Evolutionary conservation across 2,329 filamentous ascomycete genomes (phyloP).

Genomic region (Pseudopyrenochaeta lycopersici): DNA sequence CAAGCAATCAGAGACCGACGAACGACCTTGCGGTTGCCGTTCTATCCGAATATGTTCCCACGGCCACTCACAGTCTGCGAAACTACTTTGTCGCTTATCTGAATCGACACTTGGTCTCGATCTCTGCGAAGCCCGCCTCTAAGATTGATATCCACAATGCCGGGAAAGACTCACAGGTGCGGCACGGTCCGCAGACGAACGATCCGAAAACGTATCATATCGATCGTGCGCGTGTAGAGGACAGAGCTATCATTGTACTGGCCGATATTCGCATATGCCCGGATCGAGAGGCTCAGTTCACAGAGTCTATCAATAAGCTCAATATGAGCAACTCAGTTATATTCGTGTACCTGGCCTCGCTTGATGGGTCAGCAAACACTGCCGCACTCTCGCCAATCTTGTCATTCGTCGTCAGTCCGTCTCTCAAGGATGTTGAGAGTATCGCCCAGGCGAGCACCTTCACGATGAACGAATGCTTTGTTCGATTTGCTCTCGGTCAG

Average conservation of each 20-base stretch:
- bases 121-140: constrained; percentile 21
- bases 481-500: constrained; percentile 24
- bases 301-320: constrained; percentile 14
- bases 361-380: constrained; percentile 10
- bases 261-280: constrained; percentile 26
- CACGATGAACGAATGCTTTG: constrained; percentile 31
- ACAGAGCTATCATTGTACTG: constrained; percentile 22
- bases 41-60: constrained; percentile 30
- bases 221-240: constrained; percentile 20
- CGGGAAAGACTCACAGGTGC: constrained; percentile 3
- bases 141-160: constrained; percentile 27
- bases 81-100: constrained; percentile 33
- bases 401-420: constrained; percentile 22
- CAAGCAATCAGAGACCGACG: constrained; percentile 20
- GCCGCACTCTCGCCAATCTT: constrained; percentile 19
- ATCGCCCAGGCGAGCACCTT: constrained; percentile 21
- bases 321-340: constrained; percentile 17
- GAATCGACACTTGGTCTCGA: constrained; percentile 31
- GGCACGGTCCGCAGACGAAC: constrained; percentile 14
- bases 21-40: constrained; percentile 32
- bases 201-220: constrained; percentile 17
- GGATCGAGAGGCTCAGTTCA: constrained; percentile 21
- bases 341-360: constrained; percentile 28
- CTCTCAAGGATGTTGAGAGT: constrained; percentile 27
- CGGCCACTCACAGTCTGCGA: constrained; percentile 30